phyloP scores from a whole-genome alignment of 768 basidiomycete genomes.

The Hypholoma sublateritium region DNA sequence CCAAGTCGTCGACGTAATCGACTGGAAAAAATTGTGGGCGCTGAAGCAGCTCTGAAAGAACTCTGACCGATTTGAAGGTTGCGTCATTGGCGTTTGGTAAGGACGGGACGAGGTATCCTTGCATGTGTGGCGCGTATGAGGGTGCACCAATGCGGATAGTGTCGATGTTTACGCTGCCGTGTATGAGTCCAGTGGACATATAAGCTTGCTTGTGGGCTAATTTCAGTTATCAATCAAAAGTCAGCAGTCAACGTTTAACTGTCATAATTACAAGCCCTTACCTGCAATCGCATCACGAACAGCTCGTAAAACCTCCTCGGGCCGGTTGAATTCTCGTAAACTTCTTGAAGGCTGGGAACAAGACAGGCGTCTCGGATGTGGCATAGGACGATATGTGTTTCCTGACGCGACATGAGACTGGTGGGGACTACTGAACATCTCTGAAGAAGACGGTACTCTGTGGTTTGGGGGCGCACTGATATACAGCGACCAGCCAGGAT shows the following conservation, averaged over 20 bases:
- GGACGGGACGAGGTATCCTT: not conserved
- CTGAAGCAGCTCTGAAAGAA: not conserved
- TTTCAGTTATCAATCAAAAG: not conserved
- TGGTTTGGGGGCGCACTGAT: no score
- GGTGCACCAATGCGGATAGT: constrained; percentile 5
- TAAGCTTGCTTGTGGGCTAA: constrained; percentile 5
- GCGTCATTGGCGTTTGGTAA: not conserved
- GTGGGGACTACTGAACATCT: not conserved
- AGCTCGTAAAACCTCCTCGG: constrained; percentile 3
- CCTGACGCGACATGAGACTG: no score
- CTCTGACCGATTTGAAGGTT: constrained; percentile 1
- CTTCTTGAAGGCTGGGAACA: not conserved
- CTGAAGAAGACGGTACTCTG: not conserved
- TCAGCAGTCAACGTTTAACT: not conserved
- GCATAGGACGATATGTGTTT: no score
- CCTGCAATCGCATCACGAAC: constrained; percentile 5
- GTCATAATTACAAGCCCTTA: not conserved
- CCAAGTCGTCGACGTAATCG: constrained; percentile 14
- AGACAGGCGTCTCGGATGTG: no score
- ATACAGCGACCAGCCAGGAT: no score
- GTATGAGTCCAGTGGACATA: not conserved
- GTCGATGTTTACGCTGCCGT: not conserved
- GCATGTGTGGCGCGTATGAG: not conserved
- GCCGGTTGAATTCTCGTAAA: not conserved
- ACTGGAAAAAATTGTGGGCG: not conserved